Percentiles rank a stretch among this genome's conserved stretches.
These are phyloP conservation scores for Penicillium robsamsonii DNA, from an alignment of 495 filamentous ascomycete species.

Conservation along the genomic window DNA sequence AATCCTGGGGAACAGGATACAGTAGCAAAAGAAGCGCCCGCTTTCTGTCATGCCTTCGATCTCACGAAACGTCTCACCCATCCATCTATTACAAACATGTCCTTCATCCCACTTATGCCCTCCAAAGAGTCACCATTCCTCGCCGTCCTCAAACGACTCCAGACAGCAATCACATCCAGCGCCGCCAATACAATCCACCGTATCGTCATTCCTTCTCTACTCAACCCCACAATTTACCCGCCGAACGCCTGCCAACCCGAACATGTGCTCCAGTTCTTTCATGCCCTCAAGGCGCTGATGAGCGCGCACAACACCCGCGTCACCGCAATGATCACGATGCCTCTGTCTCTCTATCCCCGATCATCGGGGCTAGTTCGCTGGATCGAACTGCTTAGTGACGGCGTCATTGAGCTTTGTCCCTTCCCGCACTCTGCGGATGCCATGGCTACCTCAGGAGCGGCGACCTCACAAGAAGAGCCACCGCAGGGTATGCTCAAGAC, in stretches of 20 bases:
- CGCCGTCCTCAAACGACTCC: constrained; percentile 60
- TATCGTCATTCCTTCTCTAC: constrained; percentile 75
- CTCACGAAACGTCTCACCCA: constrained; percentile 77
- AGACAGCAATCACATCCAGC: constrained; percentile 54
- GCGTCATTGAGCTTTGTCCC: constrained; percentile 83
- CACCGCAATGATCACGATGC: constrained; percentile 74
- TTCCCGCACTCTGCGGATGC: constrained; percentile 68
- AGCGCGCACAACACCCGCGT: constrained; percentile 62
- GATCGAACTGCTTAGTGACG: constrained; percentile 83
- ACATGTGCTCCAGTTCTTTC: constrained; percentile 78
- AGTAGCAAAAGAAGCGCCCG: constrained; percentile 26
- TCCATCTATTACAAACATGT: constrained; percentile 53
- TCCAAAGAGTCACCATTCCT: constrained; percentile 60
- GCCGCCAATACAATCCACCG: constrained; percentile 69
- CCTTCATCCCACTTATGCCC: constrained; percentile 53
- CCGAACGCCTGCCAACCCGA: constrained; percentile 62
- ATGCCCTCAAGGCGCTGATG: constrained; percentile 72
- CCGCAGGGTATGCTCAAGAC: constrained; percentile 84
- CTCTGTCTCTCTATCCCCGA: constrained; percentile 78
- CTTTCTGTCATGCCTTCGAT: constrained; percentile 89
- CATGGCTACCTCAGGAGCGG: constrained; percentile 51
- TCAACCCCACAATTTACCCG: constrained; percentile 81
- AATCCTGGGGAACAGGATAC: constrained; percentile 27
- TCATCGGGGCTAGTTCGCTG: constrained; percentile 76
- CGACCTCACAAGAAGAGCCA: constrained; percentile 61